Conservation (phyloP, 768 basidiomycete species). For the Russula emetica region DNA sequence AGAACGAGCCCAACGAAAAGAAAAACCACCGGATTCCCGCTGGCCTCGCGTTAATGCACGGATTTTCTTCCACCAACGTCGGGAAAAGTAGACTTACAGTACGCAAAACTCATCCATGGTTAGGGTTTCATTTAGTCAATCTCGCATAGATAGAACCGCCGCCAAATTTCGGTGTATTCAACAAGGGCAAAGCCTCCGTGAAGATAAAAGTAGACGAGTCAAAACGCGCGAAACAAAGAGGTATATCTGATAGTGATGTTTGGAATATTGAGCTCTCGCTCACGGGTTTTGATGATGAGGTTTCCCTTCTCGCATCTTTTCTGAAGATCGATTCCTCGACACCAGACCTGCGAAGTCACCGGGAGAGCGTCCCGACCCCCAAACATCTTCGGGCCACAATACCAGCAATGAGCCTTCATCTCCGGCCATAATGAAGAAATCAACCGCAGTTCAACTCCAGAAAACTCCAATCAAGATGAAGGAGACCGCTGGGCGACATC, state of each 20-base stretch:
- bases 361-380: neutral
- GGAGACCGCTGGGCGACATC: neutral
- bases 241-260: conserved; percentile 3
- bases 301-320: conserved; percentile 25
- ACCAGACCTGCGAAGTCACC: conserved; percentile 14
- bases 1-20: conserved; percentile 29
- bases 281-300: conserved; percentile 20
- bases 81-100: conserved; percentile 62
- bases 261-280: neutral
- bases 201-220: conserved; percentile 35
- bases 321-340: conserved; percentile 30
- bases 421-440: neutral
- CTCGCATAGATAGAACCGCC: conserved; percentile 43
- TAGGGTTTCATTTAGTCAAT: conserved; percentile 3
- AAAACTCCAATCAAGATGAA: conserved; percentile 9
- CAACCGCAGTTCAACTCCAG: neutral
- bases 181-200: conserved; percentile 58
- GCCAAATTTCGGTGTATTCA: conserved; percentile 53
- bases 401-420: neutral
- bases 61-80: conserved; percentile 58
- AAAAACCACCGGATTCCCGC: conserved; percentile 39
- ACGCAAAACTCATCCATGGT: conserved; percentile 24
- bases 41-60: conserved; percentile 63
- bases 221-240: conserved; percentile 33
- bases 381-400: neutral